Evolutionary conservation across 257 asterid genomes (phyloP).

Genomic region (Scutellaria galericulata): DNA sequence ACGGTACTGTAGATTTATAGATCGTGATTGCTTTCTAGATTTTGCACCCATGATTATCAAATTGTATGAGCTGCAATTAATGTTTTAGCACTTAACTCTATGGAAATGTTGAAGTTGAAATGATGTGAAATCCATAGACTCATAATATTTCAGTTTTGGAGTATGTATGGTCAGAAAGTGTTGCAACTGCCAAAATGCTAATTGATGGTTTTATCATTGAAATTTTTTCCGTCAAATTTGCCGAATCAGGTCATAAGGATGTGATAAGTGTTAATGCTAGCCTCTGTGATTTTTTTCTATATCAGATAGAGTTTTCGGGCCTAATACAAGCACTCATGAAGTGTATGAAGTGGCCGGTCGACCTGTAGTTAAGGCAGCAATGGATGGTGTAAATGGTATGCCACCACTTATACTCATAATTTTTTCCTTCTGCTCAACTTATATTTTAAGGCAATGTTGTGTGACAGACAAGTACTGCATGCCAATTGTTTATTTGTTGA

Average conservation of each 20-base stretch:
- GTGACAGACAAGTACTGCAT: slow-evolving; percentile 25
- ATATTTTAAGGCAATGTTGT: slow-evolving; percentile 7
- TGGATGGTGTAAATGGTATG: slow-evolving; percentile 94
- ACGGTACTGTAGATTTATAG: slow-evolving; percentile 1
- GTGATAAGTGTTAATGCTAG: slow-evolving; percentile 1
- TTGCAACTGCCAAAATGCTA: slow-evolving; percentile 22
- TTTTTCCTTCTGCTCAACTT: slow-evolving; percentile 22
- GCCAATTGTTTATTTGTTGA: slow-evolving; percentile 26
- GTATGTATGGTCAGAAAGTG: background rate
- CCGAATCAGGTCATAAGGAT: slow-evolving; percentile 12
- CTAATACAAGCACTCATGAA: slow-evolving; percentile 72
- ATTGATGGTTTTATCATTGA: slow-evolving; percentile 9
- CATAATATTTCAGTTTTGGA: slow-evolving; percentile 19
- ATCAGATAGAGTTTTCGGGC: slow-evolving; percentile 88
- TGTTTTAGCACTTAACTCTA: slow-evolving; percentile 13
- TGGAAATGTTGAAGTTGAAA: slow-evolving; percentile 3
- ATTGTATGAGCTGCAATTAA: slow-evolving; percentile 27
- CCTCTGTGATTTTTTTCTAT: slow-evolving; percentile 5
- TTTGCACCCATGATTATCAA: slow-evolving; percentile 18
- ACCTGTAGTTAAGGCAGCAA: slow-evolving; percentile 94
- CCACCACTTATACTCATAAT: slow-evolving; percentile 5
- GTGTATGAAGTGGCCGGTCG: slow-evolving; percentile 94
- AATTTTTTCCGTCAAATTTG: slow-evolving; percentile 10
- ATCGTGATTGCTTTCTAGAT: slow-evolving; percentile 25
- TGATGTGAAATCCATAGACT: slow-evolving; percentile 16